A percentile compares a stretch with the other conserved stretches of the same genome.
Evolutionary conservation across 2,329 filamentous ascomycete species (phyloP).

Genomic region (Calonectria pseudoreteaudii): DNA sequence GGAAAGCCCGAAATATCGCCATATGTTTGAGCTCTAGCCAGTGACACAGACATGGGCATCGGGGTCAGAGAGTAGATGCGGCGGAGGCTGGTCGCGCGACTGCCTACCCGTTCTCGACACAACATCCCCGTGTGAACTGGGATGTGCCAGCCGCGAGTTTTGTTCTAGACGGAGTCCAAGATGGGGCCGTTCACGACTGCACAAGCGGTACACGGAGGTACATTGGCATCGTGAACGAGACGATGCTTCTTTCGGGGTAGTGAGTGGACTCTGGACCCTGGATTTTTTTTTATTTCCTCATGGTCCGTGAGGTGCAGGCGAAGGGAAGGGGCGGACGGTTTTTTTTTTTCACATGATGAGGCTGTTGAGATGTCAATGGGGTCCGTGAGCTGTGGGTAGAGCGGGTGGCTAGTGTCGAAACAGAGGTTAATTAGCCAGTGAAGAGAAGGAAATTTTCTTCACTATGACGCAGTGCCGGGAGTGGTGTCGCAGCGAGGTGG

Average conservation of each 20-base stretch:
- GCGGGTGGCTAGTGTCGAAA: slow-evolving; percentile 3
- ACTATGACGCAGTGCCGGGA: not conserved
- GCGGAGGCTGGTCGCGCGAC: slow-evolving; percentile 15
- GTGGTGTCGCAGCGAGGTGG: slow-evolving; percentile 4
- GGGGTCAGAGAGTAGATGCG: not conserved
- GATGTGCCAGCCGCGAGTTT: slow-evolving; percentile 9
- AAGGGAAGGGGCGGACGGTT: not conserved
- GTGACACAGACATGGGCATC: not conserved
- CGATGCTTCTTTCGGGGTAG: slow-evolving; percentile 8
- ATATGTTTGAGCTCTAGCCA: not conserved
- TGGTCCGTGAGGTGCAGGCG: slow-evolving; percentile 21
- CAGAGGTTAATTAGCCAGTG: not conserved
- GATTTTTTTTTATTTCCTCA: slow-evolving; percentile 10
- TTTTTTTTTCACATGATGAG: slow-evolving; percentile 19
- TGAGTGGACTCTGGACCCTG: slow-evolving; percentile 19
- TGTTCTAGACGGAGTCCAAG: not conserved
- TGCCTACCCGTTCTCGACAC: not conserved
- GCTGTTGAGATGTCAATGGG: slow-evolving; percentile 12
- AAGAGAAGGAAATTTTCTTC: slow-evolving; percentile 8
- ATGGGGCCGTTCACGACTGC: slow-evolving; percentile 1
- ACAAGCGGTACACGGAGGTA: slow-evolving; percentile 9
- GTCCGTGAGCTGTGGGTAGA: slow-evolving; percentile 18
- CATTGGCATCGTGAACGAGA: slow-evolving; percentile 6
- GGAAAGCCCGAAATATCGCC: slow-evolving; percentile 14
- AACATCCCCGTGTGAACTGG: not conserved